Conservation (phyloP, 805 yeast genomes). For the Alloascoidea africana region DNA sequence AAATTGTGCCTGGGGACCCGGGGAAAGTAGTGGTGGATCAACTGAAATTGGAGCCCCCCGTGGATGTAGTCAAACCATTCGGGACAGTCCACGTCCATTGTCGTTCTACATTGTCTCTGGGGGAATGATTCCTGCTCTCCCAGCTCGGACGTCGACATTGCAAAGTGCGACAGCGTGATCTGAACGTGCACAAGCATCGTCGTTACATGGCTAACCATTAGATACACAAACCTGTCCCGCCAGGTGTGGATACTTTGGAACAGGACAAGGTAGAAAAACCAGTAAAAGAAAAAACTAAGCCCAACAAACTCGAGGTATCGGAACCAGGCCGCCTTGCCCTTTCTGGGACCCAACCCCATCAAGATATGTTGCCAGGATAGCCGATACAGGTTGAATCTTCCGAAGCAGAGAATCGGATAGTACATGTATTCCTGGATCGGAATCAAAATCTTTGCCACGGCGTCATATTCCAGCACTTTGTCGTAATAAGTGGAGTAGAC, state of each 20-base stretch:
- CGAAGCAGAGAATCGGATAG: conserved; percentile 70
- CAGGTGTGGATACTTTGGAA: conserved; percentile 34
- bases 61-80: conserved; percentile 83
- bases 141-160: conserved; percentile 82
- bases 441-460: conserved; percentile 39
- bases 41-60: conserved; percentile 89
- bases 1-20: conserved; percentile 81
- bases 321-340: conserved; percentile 79
- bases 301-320: conserved; percentile 68
- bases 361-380: conserved; percentile 68
- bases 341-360: conserved; percentile 62
- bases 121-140: conserved; percentile 71
- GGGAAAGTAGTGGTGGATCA: conserved; percentile 82
- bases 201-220: conserved; percentile 61
- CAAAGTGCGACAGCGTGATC: conserved; percentile 79
- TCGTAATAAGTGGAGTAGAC: conserved; percentile 76
- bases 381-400: conserved; percentile 73
- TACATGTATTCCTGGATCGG: conserved; percentile 55
- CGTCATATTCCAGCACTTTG: conserved; percentile 50
- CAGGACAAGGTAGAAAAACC: conserved; percentile 65
- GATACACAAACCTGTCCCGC: conserved; percentile 37
- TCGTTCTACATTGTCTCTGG: conserved; percentile 71
- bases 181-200: conserved; percentile 93
- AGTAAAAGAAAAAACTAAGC: conserved; percentile 50
- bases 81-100: conserved; percentile 93